Evolutionary conservation across 1,139 yeast species (phyloP).

Genomic region (Taiozyma sp.): DNA sequence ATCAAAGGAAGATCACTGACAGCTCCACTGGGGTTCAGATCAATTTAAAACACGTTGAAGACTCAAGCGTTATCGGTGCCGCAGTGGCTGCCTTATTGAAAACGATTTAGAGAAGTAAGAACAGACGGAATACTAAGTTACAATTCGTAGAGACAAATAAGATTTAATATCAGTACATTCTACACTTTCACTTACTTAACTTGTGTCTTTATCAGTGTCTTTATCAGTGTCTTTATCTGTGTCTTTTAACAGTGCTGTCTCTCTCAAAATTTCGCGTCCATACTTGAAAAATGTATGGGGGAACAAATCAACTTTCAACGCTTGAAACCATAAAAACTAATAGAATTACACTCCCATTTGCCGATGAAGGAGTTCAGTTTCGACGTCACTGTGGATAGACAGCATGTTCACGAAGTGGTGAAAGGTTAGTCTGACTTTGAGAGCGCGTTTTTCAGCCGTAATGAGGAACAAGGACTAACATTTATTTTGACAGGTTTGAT

Average conservation of each 20-base stretch:
- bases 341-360: too few relatives aligned
- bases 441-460: too few relatives aligned
- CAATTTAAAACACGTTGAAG: conserved; percentile 18
- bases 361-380: conserved; percentile 28
- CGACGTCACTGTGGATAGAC: conserved; percentile 30
- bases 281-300: neutral
- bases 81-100: conserved; percentile 20
- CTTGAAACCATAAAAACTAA: too few relatives aligned
- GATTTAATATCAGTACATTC: too few relatives aligned
- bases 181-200: too few relatives aligned
- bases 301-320: neutral
- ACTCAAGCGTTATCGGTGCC: conserved; percentile 28
- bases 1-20: conserved; percentile 19
- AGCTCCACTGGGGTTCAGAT: conserved; percentile 14
- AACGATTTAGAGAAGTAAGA: neutral
- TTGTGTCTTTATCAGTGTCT: too few relatives aligned
- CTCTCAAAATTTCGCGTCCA: neutral
- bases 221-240: too few relatives aligned
- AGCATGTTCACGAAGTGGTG: conserved; percentile 30
- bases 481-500: conserved; percentile 40
- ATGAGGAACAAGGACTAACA: neutral
- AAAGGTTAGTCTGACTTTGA: conserved; percentile 23
- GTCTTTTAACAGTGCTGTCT: too few relatives aligned
- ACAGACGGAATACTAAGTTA: too few relatives aligned
- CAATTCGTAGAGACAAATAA: too few relatives aligned